Conservation (phyloP, 345 rosid species). For the Barbarea vulgaris region DNA sequence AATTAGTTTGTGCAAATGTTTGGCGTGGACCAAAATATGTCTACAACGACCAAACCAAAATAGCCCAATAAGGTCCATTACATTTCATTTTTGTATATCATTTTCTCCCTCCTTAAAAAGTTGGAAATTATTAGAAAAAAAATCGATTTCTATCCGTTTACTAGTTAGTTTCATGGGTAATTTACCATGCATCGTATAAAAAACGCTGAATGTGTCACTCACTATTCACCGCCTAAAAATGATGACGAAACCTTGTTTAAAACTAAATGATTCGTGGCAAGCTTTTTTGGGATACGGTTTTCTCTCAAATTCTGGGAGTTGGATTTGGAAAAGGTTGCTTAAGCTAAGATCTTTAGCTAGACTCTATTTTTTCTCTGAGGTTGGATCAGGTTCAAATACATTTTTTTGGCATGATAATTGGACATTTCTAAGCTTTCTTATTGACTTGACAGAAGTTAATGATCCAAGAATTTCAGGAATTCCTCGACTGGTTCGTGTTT, state of each 20-base stretch:
- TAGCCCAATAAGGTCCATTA: background rate
- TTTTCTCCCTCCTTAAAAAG: background rate
- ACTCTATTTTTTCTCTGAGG: no score
- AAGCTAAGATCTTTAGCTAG: no score
- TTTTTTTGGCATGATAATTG: no score
- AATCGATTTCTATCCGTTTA: background rate
- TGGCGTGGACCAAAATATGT: background rate
- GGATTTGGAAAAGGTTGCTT: no score
- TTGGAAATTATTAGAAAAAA: background rate
- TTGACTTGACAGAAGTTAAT: no score
- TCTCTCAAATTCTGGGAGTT: no score
- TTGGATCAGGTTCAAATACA: no score
- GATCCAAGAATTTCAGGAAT: no score
- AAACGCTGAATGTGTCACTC: background rate
- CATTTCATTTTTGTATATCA: background rate
- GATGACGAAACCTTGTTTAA: background rate
- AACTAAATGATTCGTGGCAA: background rate
- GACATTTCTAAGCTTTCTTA: no score
- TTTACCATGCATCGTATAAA: background rate
- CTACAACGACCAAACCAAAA: background rate
- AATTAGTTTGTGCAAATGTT: background rate
- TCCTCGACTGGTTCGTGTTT: no score
- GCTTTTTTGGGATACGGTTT: no score
- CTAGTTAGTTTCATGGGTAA: background rate
- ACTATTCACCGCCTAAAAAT: background rate